phyloP scores from a whole-genome alignment of 2,329 filamentous ascomycete species.

The Talaromyces funiculosus region DNA sequence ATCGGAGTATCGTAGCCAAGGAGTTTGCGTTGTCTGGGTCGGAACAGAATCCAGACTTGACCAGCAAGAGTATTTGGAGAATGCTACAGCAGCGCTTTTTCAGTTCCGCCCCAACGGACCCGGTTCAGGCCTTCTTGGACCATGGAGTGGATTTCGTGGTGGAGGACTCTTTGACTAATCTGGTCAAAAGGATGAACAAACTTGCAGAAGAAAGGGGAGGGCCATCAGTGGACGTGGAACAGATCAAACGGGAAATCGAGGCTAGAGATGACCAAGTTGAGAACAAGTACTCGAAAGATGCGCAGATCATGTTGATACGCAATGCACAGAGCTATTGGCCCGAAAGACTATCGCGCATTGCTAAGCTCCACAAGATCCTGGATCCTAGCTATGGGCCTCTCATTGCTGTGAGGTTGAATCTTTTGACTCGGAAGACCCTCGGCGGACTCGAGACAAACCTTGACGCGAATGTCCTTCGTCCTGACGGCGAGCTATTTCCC shows the following conservation, averaged over 20 bases:
- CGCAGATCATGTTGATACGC: conserved; percentile 57
- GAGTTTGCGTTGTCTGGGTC: conserved; percentile 59
- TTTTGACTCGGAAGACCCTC: conserved; percentile 57
- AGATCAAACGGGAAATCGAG: conserved; percentile 46
- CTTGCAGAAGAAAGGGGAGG: conserved; percentile 44
- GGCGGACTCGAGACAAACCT: conserved; percentile 58
- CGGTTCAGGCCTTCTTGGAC: conserved; percentile 55
- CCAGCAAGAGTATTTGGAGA: conserved; percentile 52
- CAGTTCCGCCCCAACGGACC: conserved; percentile 47
- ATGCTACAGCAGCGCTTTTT: conserved; percentile 45
- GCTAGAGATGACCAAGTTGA: conserved; percentile 52
- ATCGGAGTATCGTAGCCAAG: conserved; percentile 54
- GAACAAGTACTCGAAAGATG: conserved; percentile 55
- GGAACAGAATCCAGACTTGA: conserved; percentile 59
- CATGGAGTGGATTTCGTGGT: conserved; percentile 57
- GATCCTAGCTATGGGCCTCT: conserved; percentile 54
- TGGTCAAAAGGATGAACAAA: conserved; percentile 56
- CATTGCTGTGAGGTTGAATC: conserved; percentile 56
- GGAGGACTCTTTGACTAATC: conserved; percentile 50
- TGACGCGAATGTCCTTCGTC: conserved; percentile 50
- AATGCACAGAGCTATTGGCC: conserved; percentile 54
- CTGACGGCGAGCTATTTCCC: conserved; percentile 46
- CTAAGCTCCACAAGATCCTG: conserved; percentile 49
- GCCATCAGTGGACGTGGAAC: conserved; percentile 43
- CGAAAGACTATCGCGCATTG: conserved; percentile 48